Percentiles rank a stretch among this genome's conserved stretches.
Evolutionary conservation across 192 early-diverging fungal genomes (phyloP).

Genomic region (Polychytrium aggregatum): DNA sequence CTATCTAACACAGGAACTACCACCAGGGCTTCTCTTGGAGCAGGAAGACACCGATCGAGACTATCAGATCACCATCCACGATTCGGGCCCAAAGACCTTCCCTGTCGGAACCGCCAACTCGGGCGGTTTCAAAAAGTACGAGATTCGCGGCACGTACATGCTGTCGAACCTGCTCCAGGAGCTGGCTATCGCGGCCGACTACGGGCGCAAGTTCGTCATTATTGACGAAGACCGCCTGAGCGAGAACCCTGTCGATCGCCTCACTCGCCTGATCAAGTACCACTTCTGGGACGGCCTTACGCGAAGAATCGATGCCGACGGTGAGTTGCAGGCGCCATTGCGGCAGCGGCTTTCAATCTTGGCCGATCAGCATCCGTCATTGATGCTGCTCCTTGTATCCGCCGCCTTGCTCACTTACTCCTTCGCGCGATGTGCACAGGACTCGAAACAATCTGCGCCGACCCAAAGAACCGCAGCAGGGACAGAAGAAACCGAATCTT

Average conservation of each 20-base stretch:
- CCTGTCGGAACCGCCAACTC: slow-evolving; percentile 74
- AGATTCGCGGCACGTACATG: slow-evolving; percentile 90
- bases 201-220: slow-evolving; percentile 76
- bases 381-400: too few relatives aligned
- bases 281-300: slow-evolving; percentile 96
- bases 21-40: slow-evolving; percentile 55
- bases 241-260: slow-evolving; percentile 87
- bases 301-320: slow-evolving; percentile 43
- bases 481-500: slow-evolving; percentile 82
- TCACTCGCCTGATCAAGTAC: slow-evolving; percentile 80
- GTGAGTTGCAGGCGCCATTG: too few relatives aligned
- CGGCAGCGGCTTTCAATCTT: too few relatives aligned
- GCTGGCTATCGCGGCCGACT: slow-evolving; percentile 78
- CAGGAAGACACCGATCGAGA: slow-evolving; percentile 96
- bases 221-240: slow-evolving; percentile 80
- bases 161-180: slow-evolving; percentile 93
- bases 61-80: slow-evolving; percentile 87
- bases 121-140: slow-evolving; percentile 75
- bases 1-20: too few relatives aligned
- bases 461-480: slow-evolving; percentile 76
- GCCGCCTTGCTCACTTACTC: too few relatives aligned
- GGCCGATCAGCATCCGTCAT: too few relatives aligned
- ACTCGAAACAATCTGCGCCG: slow-evolving; percentile 79
- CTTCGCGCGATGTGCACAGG: too few relatives aligned
- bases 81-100: slow-evolving; percentile 83